These are phyloP conservation scores for Corylus heterophylla DNA, from an alignment of 306 rosid species.

Conservation along the genomic window DNA sequence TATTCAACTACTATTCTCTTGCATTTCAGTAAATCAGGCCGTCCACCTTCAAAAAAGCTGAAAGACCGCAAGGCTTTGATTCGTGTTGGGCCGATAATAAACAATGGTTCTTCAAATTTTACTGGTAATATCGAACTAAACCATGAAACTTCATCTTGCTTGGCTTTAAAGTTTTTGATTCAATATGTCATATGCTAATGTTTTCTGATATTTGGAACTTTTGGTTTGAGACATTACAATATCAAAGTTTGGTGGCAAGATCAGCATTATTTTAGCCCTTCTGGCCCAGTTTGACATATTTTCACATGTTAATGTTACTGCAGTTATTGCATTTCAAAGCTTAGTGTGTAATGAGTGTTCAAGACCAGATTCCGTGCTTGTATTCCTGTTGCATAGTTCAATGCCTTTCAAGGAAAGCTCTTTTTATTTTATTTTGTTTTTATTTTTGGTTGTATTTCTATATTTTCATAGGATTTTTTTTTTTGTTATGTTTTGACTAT, in stretches of 20 bases:
- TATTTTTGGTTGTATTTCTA: neutral
- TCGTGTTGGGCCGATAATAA: constrained; percentile 54
- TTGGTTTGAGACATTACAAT: neutral
- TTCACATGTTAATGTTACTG: neutral
- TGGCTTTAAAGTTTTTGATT: constrained; percentile 11
- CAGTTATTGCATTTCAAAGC: neutral
- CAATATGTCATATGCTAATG: neutral
- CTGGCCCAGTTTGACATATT: neutral
- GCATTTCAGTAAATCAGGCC: constrained; percentile 72
- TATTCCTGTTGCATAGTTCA: neutral
- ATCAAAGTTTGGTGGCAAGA: neutral
- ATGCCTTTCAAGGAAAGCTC: neutral
- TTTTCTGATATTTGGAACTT: neutral
- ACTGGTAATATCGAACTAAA: constrained; percentile 53
- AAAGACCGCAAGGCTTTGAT: constrained; percentile 71
- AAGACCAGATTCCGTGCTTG: neutral
- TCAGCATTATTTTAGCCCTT: neutral
- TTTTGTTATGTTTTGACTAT: neutral
- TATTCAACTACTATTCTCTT: constrained; percentile 18
- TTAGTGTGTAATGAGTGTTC: neutral
- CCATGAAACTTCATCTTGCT: constrained; percentile 12
- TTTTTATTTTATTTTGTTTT: neutral
- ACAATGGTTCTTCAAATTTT: constrained; percentile 55
- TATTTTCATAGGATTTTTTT: neutral
- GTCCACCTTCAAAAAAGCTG: constrained; percentile 81